Evolutionary conservation across 164 flowering plant species (phyloP), one percentile per base, ranked within the genome.

Genomic region (Cinnamomum micranthum): DNA sequence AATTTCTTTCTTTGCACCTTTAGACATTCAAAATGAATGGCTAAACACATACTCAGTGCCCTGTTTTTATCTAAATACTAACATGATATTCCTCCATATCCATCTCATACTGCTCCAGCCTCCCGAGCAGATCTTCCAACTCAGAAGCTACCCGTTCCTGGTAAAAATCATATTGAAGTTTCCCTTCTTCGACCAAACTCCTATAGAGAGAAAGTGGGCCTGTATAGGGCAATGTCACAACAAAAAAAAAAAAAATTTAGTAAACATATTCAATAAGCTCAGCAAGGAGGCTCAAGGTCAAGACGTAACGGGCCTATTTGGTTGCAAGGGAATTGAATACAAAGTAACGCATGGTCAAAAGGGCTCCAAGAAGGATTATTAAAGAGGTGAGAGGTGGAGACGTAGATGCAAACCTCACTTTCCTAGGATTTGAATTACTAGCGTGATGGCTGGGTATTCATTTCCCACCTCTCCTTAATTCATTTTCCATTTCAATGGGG

Each of bases 1-100:
- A 55, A 55, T 70, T 27, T n/a, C 33, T 50, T 27, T 71, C n/a
- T 11, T 13, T 55, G n/a, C n/a, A 33, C 9, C 72, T 22, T 11
- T 77, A 24, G 25, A 60, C 0, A 72, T 55, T n/a, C 13, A 50
- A 13, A 28, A 23, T 75, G 33, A 64, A 25, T 20, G 65, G n/a
- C 33, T 11, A 71, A 63, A 23, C 28, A 64, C 60, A 76, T 69
- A 65, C 25, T 50, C 50, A 35, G 73, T 71, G 35, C 41, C n/a
- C 23, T 22, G 7, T 27, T 55, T 22, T 31, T 66, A 59, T 55
- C 22, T 47, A 50, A 59, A 24, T 6, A 24, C 80, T 77, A 62
- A 95, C 98, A 85, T 91, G 94, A 80, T 91, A 95, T 64, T 86
- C 91, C 77, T 90, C 86, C 99, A 95, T 95, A 59, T 93, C 93